A percentile compares a stretch with the other conserved stretches of the same genome.
phyloP scores from a whole-genome alignment of 371 early-diverging fungal genomes.

The Saksenaea vasiformis region DNA sequence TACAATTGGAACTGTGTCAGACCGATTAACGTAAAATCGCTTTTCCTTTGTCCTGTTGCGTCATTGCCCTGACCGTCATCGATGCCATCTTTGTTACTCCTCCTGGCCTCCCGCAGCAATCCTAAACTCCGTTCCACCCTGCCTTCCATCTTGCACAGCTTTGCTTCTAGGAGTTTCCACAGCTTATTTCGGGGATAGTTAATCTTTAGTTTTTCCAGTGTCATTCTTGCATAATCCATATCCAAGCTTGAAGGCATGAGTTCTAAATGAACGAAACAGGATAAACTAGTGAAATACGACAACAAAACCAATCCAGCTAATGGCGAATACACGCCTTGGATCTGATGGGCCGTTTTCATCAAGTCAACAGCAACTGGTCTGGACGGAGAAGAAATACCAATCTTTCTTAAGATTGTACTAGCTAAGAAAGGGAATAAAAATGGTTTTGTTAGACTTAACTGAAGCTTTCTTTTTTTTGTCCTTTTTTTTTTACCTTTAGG shows the following conservation, averaged over 20 bases:
- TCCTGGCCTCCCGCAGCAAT: conserved; percentile 14
- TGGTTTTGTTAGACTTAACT: not conserved
- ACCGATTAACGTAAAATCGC: conserved; percentile 20
- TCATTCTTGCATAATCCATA: conserved; percentile 11
- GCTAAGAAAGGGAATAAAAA: conserved; percentile 9
- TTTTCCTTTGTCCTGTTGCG: conserved; percentile 5
- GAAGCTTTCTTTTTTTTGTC: not conserved
- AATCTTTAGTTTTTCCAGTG: conserved; percentile 18
- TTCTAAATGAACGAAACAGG: conserved; percentile 24
- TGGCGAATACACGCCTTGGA: conserved; percentile 24
- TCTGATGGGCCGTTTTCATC: conserved; percentile 15
- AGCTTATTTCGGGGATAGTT: conserved; percentile 19
- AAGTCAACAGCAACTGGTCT: conserved; percentile 17
- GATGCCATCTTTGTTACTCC: not conserved
- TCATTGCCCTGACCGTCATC: conserved; percentile 11
- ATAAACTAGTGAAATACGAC: conserved; percentile 23
- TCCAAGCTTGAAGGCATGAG: conserved; percentile 12
- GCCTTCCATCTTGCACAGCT: conserved; percentile 20
- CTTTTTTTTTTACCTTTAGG: conserved; percentile 24
- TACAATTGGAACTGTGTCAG: conserved; percentile 43
- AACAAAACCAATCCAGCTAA: conserved; percentile 22
- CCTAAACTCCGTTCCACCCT: conserved; percentile 12
- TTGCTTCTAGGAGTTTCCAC: conserved; percentile 25
- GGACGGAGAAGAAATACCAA: conserved; percentile 22
- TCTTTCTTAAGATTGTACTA: conserved; percentile 18